Base-by-base conservation (phyloP, 495 filamentous ascomycete genomes). In the Penicillium silybi region DNA sequence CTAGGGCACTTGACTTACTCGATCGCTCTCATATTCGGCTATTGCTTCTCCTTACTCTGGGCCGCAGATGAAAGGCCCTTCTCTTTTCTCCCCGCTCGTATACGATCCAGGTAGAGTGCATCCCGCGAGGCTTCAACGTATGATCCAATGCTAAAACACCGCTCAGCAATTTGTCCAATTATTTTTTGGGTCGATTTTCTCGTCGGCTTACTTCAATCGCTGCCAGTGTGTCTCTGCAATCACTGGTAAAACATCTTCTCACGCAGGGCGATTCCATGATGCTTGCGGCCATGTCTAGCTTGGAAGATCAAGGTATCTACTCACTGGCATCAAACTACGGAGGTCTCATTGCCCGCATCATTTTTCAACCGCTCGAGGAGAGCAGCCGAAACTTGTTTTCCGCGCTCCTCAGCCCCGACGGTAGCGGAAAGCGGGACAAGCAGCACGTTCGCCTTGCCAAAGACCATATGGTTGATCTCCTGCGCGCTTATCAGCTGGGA, bases 301-400 rank as follows among this genome's bases (percentile, higher is more conserved):
- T 90, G 5, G 73, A 79, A 34, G 87, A 90, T 10, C 92, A 97
- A 71, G 93, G 93, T n/a, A 84, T 89, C 16, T 99, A 97, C 68
- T 87, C 90, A 0, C 77, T 99, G 3, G 93, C 92, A 25, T 85
- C 88, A 44, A 97, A 97, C 63, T 99, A 99, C 73, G 93, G 95
- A 37, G 87, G 90, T 7, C 81, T 99, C 2, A 68, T 95, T 44
- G 93, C 95, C 3, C 85, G 93, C 11, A 81, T 97, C 49, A 69
- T 99, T 48, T 93, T 99, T 66, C 93, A 97, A 60, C 93, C 93
- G 9, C 81, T 97, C 58, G 93, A 99, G 62, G 95, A 97, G 67
- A 89, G 85, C 57, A 88, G 85, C 53, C 85, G 95, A 19, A 89
- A 85, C 56, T 80, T 95, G 52, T 97, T 97, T 63, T 87, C 87